Evolutionary conservation across 768 basidiomycete genomes (phyloP).

Genomic region (Porpolomopsis calyptriformis): DNA sequence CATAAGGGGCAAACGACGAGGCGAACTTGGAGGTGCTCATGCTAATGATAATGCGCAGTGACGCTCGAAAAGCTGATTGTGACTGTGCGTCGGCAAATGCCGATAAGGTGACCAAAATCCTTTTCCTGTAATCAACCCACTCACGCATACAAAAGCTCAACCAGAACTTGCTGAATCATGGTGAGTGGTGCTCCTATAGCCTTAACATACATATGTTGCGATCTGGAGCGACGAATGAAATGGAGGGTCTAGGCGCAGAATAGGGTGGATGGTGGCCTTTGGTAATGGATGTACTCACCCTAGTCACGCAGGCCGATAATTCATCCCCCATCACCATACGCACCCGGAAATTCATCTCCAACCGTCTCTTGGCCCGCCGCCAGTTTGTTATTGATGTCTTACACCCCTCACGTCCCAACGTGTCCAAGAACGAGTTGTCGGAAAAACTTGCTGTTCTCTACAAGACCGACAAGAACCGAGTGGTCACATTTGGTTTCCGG

Average conservation of each 20-base stretch:
- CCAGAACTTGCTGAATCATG: neutral
- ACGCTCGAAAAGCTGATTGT: neutral
- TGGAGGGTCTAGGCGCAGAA: conserved; percentile 13
- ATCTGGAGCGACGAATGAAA: conserved; percentile 2
- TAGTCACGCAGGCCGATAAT: conserved; percentile 50
- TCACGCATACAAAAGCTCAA: conserved; percentile 34
- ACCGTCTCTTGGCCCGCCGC: conserved; percentile 90
- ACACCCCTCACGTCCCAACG: conserved; percentile 91
- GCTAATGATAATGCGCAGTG: neutral
- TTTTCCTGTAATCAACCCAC: conserved; percentile 19
- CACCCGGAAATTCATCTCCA: conserved; percentile 98
- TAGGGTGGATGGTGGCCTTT: conserved; percentile 4
- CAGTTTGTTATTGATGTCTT: conserved; percentile 94
- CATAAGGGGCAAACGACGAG: conserved; percentile 53
- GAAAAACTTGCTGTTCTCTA: conserved; percentile 89
- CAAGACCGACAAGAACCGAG: conserved; percentile 85
- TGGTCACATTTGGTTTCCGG: conserved; percentile 89
- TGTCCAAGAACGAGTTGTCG: conserved; percentile 82
- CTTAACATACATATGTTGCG: neutral
- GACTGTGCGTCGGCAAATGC: conserved; percentile 3
- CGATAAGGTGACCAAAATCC: neutral
- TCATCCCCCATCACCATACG: conserved; percentile 88
- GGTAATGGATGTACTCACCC: conserved; percentile 1
- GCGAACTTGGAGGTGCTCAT: conserved; percentile 34
- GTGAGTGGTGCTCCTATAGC: conserved; percentile 3